phyloP scores from a whole-genome alignment of 352 stramenopile genomes.

The Aphanomyces stellatus region DNA sequence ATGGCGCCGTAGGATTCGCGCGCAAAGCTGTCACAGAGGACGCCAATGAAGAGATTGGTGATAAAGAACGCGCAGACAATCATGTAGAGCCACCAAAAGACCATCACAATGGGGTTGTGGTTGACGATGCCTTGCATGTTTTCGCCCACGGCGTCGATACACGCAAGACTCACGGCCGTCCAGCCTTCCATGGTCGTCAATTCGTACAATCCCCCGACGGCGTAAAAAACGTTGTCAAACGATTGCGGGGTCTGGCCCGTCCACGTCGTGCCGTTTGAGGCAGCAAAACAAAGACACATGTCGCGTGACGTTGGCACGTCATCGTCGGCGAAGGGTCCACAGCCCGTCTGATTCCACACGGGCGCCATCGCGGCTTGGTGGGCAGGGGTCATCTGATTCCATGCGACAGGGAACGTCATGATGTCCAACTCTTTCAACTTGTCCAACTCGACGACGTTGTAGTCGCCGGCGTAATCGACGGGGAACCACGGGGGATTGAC shows the following conservation, averaged over 20 bases:
- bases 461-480: slow-evolving; percentile 11
- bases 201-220: slow-evolving; percentile 79
- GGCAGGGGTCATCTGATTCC: slow-evolving; percentile 30
- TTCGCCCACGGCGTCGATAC: slow-evolving; percentile 77
- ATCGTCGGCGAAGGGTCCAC: slow-evolving; percentile 2
- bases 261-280: slow-evolving; percentile 34
- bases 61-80: slow-evolving; percentile 87
- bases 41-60: slow-evolving; percentile 89
- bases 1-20: slow-evolving; percentile 32
- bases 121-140: slow-evolving; percentile 87
- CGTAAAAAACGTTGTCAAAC: slow-evolving; percentile 72
- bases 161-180: slow-evolving; percentile 81
- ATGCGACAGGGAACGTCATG: slow-evolving; percentile 37
- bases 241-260: slow-evolving; percentile 27
- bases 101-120: slow-evolving; percentile 48
- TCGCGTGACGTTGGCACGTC: slow-evolving; percentile 32
- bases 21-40: slow-evolving; percentile 93
- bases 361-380: slow-evolving; percentile 35
- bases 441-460: neutral
- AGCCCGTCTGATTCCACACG: neutral
- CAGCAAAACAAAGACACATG: slow-evolving; percentile 35
- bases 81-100: slow-evolving; percentile 89
- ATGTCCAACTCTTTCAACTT: slow-evolving; percentile 30
- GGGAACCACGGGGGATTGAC: slow-evolving; percentile 14
- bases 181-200: slow-evolving; percentile 89